Conservation (phyloP, 1,284 basidiomycete species). For the Agroathelia rolfsii region DNA sequence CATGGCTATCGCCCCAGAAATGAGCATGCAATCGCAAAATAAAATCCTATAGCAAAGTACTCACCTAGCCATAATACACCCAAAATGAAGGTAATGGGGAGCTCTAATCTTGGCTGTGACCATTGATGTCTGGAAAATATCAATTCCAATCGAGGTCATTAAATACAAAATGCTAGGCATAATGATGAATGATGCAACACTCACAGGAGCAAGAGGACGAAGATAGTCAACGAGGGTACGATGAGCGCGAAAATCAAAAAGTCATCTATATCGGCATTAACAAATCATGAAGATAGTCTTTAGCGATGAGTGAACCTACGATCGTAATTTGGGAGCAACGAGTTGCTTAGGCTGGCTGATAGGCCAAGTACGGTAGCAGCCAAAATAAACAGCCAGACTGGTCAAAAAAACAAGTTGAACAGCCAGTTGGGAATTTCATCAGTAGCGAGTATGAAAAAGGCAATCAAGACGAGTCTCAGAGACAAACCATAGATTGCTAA, state of each 20-base stretch:
- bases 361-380: slow-evolving; percentile 61
- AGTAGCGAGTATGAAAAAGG: slow-evolving; percentile 1
- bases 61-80: slow-evolving; percentile 59
- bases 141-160: slow-evolving; percentile 7
- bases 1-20: slow-evolving; percentile 36
- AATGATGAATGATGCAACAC: slow-evolving; percentile 14
- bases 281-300: slow-evolving; percentile 2
- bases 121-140: slow-evolving; percentile 44
- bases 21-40: slow-evolving; percentile 1
- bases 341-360: slow-evolving; percentile 48
- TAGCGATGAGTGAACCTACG: slow-evolving; percentile 31
- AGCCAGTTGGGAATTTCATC: background rate
- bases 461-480: slow-evolving; percentile 10
- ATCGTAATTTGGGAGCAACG: slow-evolving; percentile 56
- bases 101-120: slow-evolving; percentile 57
- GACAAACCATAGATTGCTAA: slow-evolving; percentile 38
- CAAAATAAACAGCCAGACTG: slow-evolving; percentile 50
- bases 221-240: slow-evolving; percentile 52
- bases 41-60: slow-evolving; percentile 15
- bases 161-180: background rate
- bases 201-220: slow-evolving; percentile 45
- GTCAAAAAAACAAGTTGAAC: slow-evolving; percentile 2
- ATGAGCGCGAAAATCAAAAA: slow-evolving; percentile 60
- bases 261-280: slow-evolving; percentile 34
- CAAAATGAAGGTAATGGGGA: slow-evolving; percentile 40